A percentile compares a stretch with the other conserved stretches of the same genome.
phyloP scores from a whole-genome alignment of 2,329 filamentous ascomycete genomes.

The Gnomoniopsis sp. region DNA sequence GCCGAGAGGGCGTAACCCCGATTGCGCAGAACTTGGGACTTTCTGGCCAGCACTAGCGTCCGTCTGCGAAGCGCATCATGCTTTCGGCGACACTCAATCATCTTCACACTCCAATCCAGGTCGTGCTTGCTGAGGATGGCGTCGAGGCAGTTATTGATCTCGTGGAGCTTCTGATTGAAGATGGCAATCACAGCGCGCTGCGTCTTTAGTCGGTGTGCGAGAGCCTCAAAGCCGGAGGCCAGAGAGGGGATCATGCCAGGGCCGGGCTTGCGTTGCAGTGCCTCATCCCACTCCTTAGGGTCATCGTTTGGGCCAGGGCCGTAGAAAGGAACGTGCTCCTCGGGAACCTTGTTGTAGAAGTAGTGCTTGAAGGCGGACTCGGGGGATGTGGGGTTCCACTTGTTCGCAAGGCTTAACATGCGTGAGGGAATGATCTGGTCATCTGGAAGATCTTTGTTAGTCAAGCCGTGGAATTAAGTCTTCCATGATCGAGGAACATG shows the following conservation, averaged over 20 bases:
- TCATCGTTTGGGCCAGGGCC: constrained; percentile 68
- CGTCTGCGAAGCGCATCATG: constrained; percentile 71
- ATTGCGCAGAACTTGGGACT: constrained; percentile 77
- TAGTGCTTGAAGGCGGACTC: constrained; percentile 77
- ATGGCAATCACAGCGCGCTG: constrained; percentile 67
- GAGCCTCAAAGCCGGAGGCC: constrained; percentile 68
- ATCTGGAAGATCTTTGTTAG: constrained; percentile 34
- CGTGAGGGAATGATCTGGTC: constrained; percentile 75
- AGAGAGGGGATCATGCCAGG: constrained; percentile 74
- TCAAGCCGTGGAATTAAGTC: neutral
- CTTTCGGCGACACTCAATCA: constrained; percentile 67
- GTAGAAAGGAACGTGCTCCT: constrained; percentile 72
- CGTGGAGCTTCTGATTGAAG: constrained; percentile 70
- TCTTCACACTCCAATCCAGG: constrained; percentile 69
- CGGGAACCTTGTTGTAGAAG: constrained; percentile 82
- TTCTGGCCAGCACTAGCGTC: constrained; percentile 71
- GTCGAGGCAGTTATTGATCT: constrained; percentile 73
- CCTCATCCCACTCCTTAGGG: constrained; percentile 78
- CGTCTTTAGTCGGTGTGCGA: constrained; percentile 68
- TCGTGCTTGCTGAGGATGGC: constrained; percentile 74
- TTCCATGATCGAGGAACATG: constrained; percentile 1
- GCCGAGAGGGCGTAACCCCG: constrained; percentile 76
- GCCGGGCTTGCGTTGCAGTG: constrained; percentile 73
- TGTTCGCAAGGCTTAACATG: constrained; percentile 64
- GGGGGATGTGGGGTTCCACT: constrained; percentile 68